Conservation (phyloP, 2,329 filamentous ascomycete genomes). For the Cladosporium sp. region DNA sequence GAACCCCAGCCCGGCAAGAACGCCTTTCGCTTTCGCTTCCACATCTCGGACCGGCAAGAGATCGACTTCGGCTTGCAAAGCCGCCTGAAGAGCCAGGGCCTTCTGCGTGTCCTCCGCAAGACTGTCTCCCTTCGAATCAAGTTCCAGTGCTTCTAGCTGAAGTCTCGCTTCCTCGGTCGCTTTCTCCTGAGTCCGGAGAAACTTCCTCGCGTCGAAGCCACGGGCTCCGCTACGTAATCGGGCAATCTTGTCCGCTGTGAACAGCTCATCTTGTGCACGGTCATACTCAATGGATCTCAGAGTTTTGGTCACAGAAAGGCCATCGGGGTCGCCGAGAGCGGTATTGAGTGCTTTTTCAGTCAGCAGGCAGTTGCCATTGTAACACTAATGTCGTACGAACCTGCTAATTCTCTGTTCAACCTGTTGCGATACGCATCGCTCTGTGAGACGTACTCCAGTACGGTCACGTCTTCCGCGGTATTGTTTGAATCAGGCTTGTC, state of each 20-base stretch:
- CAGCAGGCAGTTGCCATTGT: conserved; percentile 14
- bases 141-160: conserved; percentile 33
- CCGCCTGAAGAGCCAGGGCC: conserved; percentile 62
- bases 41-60: conserved; percentile 9
- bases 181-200: conserved; percentile 62
- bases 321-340: conserved; percentile 3
- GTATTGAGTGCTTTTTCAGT: background rate
- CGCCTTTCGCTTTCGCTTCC: conserved; percentile 58
- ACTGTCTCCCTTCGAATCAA: conserved; percentile 44
- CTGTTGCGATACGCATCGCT: conserved; percentile 19
- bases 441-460: conserved; percentile 21
- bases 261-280: conserved; percentile 15
- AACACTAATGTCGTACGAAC: conserved; percentile 12
- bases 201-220: conserved; percentile 70
- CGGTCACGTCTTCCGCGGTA: conserved; percentile 14
- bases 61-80: conserved; percentile 46
- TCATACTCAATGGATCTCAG: conserved; percentile 12
- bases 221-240: conserved; percentile 66
- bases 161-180: conserved; percentile 44
- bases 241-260: conserved; percentile 50
- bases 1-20: conserved; percentile 67
- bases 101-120: conserved; percentile 61
- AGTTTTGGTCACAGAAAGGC: background rate
- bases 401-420: conserved; percentile 17
- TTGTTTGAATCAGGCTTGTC: conserved; percentile 4